Evolutionary conservation across 1,139 yeast species (phyloP).

Genomic region (Kodamaea alishanica): DNA sequence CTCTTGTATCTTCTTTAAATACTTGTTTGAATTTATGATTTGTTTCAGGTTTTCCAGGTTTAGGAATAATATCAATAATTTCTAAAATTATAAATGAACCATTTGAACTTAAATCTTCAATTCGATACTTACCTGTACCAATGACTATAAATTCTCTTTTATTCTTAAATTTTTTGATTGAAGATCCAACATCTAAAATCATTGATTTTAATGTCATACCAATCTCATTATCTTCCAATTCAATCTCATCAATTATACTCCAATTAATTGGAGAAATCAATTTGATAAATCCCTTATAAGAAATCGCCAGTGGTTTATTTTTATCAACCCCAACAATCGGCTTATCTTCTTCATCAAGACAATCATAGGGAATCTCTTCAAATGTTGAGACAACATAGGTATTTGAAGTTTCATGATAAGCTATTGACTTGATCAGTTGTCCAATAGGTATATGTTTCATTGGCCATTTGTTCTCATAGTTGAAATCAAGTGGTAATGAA

Average conservation of each 20-base stretch:
- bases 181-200: constrained; percentile 49
- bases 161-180: constrained; percentile 49
- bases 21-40: constrained; percentile 73
- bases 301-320: constrained; percentile 45
- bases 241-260: constrained; percentile 70
- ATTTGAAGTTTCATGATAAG: constrained; percentile 69
- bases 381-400: constrained; percentile 66
- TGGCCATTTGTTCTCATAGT: constrained; percentile 65
- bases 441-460: constrained; percentile 52
- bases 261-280: constrained; percentile 73
- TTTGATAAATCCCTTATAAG: constrained; percentile 59
- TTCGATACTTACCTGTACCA: constrained; percentile 74
- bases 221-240: constrained; percentile 64
- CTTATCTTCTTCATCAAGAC: constrained; percentile 73
- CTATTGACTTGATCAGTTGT: constrained; percentile 63
- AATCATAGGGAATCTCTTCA: constrained; percentile 56
- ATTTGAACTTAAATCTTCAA: constrained; percentile 79
- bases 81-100: constrained; percentile 79
- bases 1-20: constrained; percentile 75
- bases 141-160: constrained; percentile 68
- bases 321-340: constrained; percentile 58
- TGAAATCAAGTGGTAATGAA: constrained; percentile 48
- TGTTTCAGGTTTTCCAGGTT: constrained; percentile 83
- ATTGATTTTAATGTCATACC: constrained; percentile 58
- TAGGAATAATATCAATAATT: constrained; percentile 82